Evolutionary conservation across 31 red algal genomes (phyloP).

Genomic region (Bonnemaisonia californica): DNA sequence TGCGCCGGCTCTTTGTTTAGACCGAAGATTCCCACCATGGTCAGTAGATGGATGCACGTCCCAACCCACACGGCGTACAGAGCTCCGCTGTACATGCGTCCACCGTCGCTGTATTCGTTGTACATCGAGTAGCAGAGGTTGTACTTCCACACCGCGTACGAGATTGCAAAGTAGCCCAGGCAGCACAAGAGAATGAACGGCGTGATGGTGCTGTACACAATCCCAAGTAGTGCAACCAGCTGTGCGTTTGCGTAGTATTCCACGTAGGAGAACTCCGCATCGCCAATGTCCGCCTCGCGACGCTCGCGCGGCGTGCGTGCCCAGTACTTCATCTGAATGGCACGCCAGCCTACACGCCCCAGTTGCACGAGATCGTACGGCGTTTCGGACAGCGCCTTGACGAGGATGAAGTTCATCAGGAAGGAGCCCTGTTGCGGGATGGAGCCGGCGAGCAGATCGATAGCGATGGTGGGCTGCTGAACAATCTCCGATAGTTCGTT

Average conservation of each 20-base stretch:
- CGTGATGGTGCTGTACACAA: conserved; percentile 79
- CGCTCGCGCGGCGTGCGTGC: conserved; percentile 64
- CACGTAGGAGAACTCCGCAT: conserved; percentile 39
- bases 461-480: conserved; percentile 22
- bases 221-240: conserved; percentile 55
- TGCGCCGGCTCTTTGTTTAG: conserved; percentile 57
- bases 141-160: conserved; percentile 74
- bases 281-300: conserved; percentile 44
- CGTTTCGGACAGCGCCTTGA: conserved; percentile 64
- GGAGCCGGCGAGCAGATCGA: conserved; percentile 55
- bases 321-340: conserved; percentile 56
- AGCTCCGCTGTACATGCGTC: conserved; percentile 72
- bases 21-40: conserved; percentile 78
- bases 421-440: conserved; percentile 75
- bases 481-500: conserved; percentile 43
- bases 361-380: conserved; percentile 68
- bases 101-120: conserved; percentile 72
- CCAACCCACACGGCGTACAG: conserved; percentile 54
- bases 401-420: conserved; percentile 81
- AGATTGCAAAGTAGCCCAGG: conserved; percentile 67
- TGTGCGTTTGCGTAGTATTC: conserved; percentile 58
- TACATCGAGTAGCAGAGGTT: conserved; percentile 74
- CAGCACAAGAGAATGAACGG: conserved; percentile 63
- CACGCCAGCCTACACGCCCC: conserved; percentile 41
- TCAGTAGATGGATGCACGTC: conserved; percentile 57